A percentile compares a stretch with the other conserved stretches of the same genome.
phyloP scores from a whole-genome alignment of 2,329 filamentous ascomycete species.

The Nakataea oryzae region DNA sequence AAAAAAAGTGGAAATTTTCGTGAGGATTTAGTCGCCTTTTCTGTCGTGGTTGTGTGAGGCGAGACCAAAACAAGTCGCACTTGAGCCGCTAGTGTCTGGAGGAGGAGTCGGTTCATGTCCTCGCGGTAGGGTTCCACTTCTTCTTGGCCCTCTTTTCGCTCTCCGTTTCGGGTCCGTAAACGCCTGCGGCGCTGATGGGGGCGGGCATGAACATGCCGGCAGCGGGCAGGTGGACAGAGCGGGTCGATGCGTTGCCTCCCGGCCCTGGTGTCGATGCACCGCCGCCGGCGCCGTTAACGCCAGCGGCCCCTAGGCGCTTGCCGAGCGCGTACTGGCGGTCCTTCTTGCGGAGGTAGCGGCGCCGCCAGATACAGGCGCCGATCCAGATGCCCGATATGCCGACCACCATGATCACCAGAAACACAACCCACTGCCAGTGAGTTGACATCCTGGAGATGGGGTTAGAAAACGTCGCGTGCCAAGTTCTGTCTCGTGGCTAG shows the following conservation, averaged over 20 bases:
- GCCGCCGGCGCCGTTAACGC: slow-evolving; percentile 20
- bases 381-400: slow-evolving; percentile 58
- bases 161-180: slow-evolving; percentile 19
- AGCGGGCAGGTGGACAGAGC: slow-evolving; percentile 20
- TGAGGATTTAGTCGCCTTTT: no score
- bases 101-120: slow-evolving; percentile 23
- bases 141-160: slow-evolving; percentile 28
- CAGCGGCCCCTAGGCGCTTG: slow-evolving; percentile 25
- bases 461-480: neutral
- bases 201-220: slow-evolving; percentile 28
- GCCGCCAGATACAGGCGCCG: slow-evolving; percentile 59
- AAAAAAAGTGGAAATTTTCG: no score
- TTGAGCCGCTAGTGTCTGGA: no score
- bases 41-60: neutral
- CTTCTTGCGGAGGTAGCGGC: slow-evolving; percentile 61
- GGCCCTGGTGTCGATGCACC: slow-evolving; percentile 7
- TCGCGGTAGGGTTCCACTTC: slow-evolving; percentile 33
- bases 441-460: slow-evolving; percentile 45
- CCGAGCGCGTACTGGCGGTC: slow-evolving; percentile 44
- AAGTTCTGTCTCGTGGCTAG: no score
- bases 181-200: slow-evolving; percentile 18
- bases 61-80: no score
- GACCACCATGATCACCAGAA: slow-evolving; percentile 65
- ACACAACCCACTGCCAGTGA: slow-evolving; percentile 74
- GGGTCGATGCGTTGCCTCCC: slow-evolving; percentile 14